A percentile compares a stretch with the other conserved stretches of the same genome.
phyloP scores from a whole-genome alignment of 805 yeast genomes.

The Cyberlindnera misumaiensis region DNA sequence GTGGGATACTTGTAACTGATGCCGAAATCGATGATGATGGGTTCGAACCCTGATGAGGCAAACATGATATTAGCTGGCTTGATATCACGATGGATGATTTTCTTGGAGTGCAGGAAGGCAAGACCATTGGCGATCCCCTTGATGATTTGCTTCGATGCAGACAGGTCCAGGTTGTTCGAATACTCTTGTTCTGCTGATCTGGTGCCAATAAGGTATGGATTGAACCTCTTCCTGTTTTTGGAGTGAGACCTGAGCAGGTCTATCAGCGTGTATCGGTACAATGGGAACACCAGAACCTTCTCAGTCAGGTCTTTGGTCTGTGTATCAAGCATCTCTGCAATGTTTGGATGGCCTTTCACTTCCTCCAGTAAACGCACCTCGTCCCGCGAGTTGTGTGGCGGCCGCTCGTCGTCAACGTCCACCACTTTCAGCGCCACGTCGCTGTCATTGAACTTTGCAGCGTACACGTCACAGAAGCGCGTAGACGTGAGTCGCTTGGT shows the following conservation, averaged over 20 bases:
- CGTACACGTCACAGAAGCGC: constrained; percentile 35
- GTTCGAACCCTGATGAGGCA: constrained; percentile 22
- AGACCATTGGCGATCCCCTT: constrained; percentile 40
- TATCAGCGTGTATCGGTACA: constrained; percentile 29
- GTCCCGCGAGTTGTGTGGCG: constrained; percentile 46
- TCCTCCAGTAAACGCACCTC: constrained; percentile 35
- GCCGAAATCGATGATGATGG: constrained; percentile 37
- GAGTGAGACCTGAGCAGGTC: constrained; percentile 28
- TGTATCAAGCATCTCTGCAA: constrained; percentile 21
- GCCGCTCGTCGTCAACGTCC: constrained; percentile 41
- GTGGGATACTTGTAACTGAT: constrained; percentile 33
- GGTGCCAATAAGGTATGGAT: constrained; percentile 24
- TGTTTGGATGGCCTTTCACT: constrained; percentile 12
- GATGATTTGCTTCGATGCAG: constrained; percentile 25
- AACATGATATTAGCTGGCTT: constrained; percentile 77
- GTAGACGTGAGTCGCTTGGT: constrained; percentile 33
- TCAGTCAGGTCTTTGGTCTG: constrained; percentile 26
- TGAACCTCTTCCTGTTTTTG: constrained; percentile 18
- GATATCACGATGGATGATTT: constrained; percentile 87
- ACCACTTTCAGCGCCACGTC: constrained; percentile 41
- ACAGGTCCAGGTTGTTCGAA: constrained; percentile 11
- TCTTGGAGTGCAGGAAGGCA: constrained; percentile 58
- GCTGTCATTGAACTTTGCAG: constrained; percentile 13
- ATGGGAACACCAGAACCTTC: constrained; percentile 37
- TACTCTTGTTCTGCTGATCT: background rate